phyloP scores from a whole-genome alignment of 768 basidiomycete genomes.

The Neoboletus subvelutipes region DNA sequence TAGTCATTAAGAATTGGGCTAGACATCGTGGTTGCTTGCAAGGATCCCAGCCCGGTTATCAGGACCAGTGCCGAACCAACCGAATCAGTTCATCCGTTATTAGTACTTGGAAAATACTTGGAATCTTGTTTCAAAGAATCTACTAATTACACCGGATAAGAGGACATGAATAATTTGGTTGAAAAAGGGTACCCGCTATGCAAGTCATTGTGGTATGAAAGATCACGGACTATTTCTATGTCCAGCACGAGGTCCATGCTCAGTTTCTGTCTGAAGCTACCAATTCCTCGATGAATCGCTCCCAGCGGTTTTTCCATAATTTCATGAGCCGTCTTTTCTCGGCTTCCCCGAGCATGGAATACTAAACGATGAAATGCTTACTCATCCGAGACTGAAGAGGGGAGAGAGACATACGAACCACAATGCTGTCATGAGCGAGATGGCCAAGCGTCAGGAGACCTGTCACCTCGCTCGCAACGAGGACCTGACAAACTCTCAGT shows the following conservation, averaged over 20 bases:
- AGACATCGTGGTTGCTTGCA: conserved; percentile 7
- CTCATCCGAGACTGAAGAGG: not conserved
- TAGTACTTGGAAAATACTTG: not conserved
- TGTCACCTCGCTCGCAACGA: conserved; percentile 67
- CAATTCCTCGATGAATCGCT: conserved; percentile 41
- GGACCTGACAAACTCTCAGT: conserved; percentile 40
- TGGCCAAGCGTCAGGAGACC: conserved; percentile 61
- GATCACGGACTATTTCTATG: not conserved
- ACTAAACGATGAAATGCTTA: conserved; percentile 32
- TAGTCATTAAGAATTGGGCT: conserved; percentile 7
- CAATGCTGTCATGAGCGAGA: conserved; percentile 72
- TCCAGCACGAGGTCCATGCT: not conserved
- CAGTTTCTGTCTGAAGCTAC: conserved; percentile 11
- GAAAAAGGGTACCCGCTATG: not conserved
- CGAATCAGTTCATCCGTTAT: not conserved
- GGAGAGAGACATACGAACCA: conserved; percentile 15
- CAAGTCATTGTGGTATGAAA: not conserved
- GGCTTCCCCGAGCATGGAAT: conserved; percentile 47
- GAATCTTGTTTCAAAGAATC: not conserved
- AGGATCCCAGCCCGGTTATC: not conserved
- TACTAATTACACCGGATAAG: not conserved
- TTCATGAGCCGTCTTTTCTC: conserved; percentile 46
- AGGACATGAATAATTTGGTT: not conserved
- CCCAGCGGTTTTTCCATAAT: conserved; percentile 51
- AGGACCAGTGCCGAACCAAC: not conserved